These are phyloP conservation scores for Cystobasidium ongulense DNA, from an alignment of 768 basidiomycete genomes.

Conservation along the genomic window DNA sequence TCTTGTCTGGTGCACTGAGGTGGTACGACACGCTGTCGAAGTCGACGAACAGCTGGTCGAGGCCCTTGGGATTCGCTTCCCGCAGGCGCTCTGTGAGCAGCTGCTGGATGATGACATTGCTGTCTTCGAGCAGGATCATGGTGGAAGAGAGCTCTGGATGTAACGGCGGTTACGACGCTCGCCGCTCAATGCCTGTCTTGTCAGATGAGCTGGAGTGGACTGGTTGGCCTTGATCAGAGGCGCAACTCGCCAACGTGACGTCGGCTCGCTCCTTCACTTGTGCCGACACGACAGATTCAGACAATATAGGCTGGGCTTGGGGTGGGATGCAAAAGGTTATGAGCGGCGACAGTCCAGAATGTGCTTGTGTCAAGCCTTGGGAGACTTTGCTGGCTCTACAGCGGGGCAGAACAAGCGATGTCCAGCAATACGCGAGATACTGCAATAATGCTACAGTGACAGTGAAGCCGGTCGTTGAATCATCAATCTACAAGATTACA, in stretches of 20 bases:
- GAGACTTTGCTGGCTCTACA: too few species aligned
- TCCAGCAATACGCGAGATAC: too few species aligned
- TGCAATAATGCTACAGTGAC: too few species aligned
- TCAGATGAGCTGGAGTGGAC: not conserved
- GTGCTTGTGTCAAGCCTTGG: too few species aligned
- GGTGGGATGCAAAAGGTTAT: too few species aligned
- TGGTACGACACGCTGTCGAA: slow-evolving; percentile 95
- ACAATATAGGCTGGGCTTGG: too few species aligned
- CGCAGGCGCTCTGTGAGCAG: slow-evolving; percentile 28
- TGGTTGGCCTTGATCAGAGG: not conserved
- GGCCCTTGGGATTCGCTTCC: slow-evolving; percentile 63
- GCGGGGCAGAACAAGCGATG: too few species aligned
- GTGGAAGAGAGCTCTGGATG: not conserved
- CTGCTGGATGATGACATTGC: slow-evolving; percentile 30
- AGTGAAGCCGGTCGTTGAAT: too few species aligned
- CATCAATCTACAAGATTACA: too few species aligned
- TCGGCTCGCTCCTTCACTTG: not conserved
- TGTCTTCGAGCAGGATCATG: slow-evolving; percentile 36
- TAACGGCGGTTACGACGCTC: not conserved
- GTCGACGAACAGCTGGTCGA: slow-evolving; percentile 95
- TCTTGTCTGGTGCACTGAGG: slow-evolving; percentile 75
- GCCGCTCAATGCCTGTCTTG: not conserved
- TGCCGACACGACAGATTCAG: not conserved
- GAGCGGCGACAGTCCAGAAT: too few species aligned
- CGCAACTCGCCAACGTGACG: not conserved